Base-by-base conservation (phyloP, 169 alveolate genomes). In the Plasmodium billcollinsi region DNA sequence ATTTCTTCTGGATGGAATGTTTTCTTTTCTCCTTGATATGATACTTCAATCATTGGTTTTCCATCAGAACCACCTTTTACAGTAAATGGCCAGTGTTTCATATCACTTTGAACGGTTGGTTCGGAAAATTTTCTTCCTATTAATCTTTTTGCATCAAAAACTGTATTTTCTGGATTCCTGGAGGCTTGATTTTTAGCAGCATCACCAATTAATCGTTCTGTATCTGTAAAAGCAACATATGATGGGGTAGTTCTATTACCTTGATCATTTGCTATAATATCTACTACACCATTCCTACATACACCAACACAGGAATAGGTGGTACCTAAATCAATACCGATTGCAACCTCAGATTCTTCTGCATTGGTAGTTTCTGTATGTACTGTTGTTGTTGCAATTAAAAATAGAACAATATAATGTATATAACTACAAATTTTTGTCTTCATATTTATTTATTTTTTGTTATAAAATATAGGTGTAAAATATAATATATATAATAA, bases 171-270 rank as follows among this genome's bases (percentile, higher is more conserved):
- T 33, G 45, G 45, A 33, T 33, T 33, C 74, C 98, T 94, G 29
- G 99, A 99, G 4, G 96, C 99, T 94, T 98, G 99, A 74, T 97
- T 98, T 94, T 97, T 98, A 49, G 99, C 99, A 43, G 99, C 99
- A 72, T 97, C 99, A 11, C 99, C 99, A 56, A 99, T 96, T 52
- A 98, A 96, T 76, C 99, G 95, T 89, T 98, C 99, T 47, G 97
- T 95, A 74, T 98, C 99, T 50, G 99, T 98, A 92, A 98, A 98
- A 56, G 99, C 99, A 47, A 98, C 99, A 89, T 97, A 98, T 0
- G 99, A 98, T 14, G 99, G 99, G 11, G 99, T 98, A 73, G 99
- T 98, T 70, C 99, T 94, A 95, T 98, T 98, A 49, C 99, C 99
- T 94, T 98, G 98, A 78, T 98, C 99, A 90, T 98, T 98, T 15